A percentile compares a stretch with the other conserved stretches of the same genome.
These are phyloP conservation scores for Trichoderma erinaceum DNA, from an alignment of 495 filamentous ascomycete genomes.

Conservation along the genomic window DNA sequence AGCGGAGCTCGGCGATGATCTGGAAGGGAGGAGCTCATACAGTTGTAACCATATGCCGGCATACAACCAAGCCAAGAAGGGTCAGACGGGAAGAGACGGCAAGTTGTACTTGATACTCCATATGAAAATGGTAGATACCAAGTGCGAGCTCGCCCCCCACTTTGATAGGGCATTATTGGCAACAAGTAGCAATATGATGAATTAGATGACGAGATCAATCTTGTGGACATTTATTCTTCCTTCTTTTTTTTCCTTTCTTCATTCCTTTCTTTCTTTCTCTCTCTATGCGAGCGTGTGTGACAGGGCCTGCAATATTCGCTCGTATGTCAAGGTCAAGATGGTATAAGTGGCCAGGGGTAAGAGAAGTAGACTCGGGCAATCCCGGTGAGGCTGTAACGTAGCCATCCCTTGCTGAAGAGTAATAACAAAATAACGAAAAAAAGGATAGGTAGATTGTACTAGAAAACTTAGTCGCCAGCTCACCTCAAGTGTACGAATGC, in stretches of 20 bases:
- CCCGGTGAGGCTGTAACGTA: neutral
- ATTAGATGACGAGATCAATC: too few relatives aligned
- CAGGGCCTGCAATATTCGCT: neutral
- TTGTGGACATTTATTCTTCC: too few relatives aligned
- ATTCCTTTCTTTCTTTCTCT: neutral
- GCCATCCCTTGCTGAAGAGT: neutral
- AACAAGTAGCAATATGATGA: too few relatives aligned
- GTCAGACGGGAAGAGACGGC: neutral
- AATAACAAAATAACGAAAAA: neutral
- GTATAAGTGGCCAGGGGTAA: neutral
- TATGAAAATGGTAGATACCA: neutral
- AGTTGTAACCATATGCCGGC: neutral
- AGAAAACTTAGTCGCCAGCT: neutral
- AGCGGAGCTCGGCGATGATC: slow-evolving; percentile 12
- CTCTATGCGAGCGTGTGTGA: neutral
- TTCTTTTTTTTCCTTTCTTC: neutral
- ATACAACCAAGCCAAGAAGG: neutral
- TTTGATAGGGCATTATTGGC: neutral
- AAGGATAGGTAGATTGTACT: neutral
- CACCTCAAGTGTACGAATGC: neutral
- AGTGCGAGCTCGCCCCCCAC: neutral
- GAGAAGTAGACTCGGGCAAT: neutral
- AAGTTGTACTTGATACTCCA: neutral
- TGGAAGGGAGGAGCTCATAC: neutral
- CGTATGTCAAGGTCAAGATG: neutral